A percentile compares a stretch with the other conserved stretches of the same genome.
phyloP scores from a whole-genome alignment of 1,139 yeast species.

The Sugiyamaella paludigena region DNA sequence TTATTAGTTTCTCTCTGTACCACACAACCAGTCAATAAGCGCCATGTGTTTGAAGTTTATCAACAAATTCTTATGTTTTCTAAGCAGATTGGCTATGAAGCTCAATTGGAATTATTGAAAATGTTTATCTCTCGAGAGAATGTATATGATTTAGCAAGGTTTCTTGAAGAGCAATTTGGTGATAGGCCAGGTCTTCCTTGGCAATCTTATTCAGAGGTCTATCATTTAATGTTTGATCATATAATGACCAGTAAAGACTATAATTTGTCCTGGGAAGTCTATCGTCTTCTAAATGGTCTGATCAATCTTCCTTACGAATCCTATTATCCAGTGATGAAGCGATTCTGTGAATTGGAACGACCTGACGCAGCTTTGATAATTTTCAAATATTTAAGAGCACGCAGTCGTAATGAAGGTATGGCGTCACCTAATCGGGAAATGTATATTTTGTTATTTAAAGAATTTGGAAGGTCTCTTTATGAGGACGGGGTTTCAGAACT shows the following conservation, averaged over 20 bases:
- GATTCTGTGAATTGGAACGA: conserved; percentile 55
- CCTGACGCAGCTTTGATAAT: conserved; percentile 65
- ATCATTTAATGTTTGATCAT: conserved; percentile 47
- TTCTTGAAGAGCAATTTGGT: conserved; percentile 57
- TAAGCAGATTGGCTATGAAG: conserved; percentile 41
- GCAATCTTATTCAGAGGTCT: conserved; percentile 39
- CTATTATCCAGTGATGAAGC: conserved; percentile 59
- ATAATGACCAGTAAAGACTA: conserved; percentile 42
- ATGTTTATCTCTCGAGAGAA: conserved; percentile 49
- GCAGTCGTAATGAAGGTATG: conserved; percentile 55
- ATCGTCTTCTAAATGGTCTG: conserved; percentile 56
- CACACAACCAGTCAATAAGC: conserved; percentile 31
- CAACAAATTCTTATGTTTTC: conserved; percentile 41
- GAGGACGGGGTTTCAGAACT: conserved; percentile 68
- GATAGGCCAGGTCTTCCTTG: conserved; percentile 31
- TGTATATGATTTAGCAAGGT: conserved; percentile 57
- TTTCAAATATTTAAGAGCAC: conserved; percentile 59
- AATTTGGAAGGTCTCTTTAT: conserved; percentile 58
- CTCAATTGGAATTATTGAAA: conserved; percentile 49
- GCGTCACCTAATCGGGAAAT: conserved; percentile 68
- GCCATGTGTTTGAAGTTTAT: conserved; percentile 33
- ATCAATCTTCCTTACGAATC: conserved; percentile 60
- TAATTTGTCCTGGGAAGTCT: conserved; percentile 63
- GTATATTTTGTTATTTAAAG: conserved; percentile 58
- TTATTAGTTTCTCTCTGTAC: conserved; percentile 34